Evolutionary conservation across 148 eudicot genomes (phyloP), one percentile per base, ranked within the genome.

Genomic region (Diospyros lotus): DNA sequence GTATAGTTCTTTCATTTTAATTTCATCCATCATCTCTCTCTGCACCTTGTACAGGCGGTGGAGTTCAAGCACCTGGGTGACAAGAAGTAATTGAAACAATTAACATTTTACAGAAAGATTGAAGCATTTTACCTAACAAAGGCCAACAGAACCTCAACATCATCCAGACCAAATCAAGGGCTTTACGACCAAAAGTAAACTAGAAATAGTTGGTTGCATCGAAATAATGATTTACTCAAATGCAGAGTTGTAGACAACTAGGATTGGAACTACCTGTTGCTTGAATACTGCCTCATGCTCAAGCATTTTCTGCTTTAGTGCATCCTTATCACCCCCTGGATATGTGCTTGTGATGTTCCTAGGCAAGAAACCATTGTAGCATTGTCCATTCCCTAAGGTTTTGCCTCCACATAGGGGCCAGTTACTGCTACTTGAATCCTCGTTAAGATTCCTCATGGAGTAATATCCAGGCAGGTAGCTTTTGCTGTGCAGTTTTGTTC

Each of bases 221-320:
- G 42, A 64, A 65, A 44, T 14, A 51, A 53, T 28, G 45, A 66
- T 15, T 50, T 43, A 39, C 28, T 9, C 53, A 48, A 64, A 58
- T 4, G 7, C n/a, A 15, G 54, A 12, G 67, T 55, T 1, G 9
- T 44, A 71, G 64, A 44, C 39, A 11, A 5, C 12, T 15, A 28
- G 45, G 70, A 69, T 10, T 43, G 9, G 65, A 63, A 51, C 46
- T 83, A 91, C 98, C 92, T 94, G 98, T 75, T 87, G 81, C 82
- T 84, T 89, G 76, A 94, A 94, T 12, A 90, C 66, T 2, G 89
- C 90, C 79, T 94, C 96, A 73, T 94, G 98, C 72, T 86, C 88
- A 46, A 94, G 90, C 90, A 94, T 92, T 76, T 80, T 94, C 75
- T 89, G 89, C 90, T 89, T 94, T 66, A 92, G 68, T 40, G 78